A percentile compares a stretch with the other conserved stretches of the same genome.
Evolutionary conservation across 768 basidiomycete genomes (phyloP).

Genomic region (Stropharia rugosoannulata): DNA sequence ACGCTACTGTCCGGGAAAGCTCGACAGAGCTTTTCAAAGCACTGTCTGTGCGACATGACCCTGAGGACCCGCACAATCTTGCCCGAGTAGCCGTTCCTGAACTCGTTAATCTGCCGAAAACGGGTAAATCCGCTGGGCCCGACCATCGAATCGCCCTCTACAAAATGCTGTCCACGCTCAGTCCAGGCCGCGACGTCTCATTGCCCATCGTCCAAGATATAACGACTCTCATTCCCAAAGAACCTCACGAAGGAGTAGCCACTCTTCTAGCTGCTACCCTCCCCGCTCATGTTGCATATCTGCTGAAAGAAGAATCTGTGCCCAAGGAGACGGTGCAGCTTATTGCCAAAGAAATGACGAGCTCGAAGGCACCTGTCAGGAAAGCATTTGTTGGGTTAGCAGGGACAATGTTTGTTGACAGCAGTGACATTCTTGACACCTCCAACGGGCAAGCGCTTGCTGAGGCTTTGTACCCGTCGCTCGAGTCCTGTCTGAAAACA

Average conservation of each 20-base stretch:
- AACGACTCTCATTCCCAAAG: conserved; percentile 57
- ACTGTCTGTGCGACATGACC: conserved; percentile 34
- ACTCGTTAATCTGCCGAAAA: conserved; percentile 69
- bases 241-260: conserved; percentile 71
- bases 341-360: conserved; percentile 72
- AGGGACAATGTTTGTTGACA: conserved; percentile 57
- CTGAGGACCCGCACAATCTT: conserved; percentile 33
- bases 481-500: conserved; percentile 73
- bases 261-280: conserved; percentile 54
- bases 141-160: conserved; percentile 86
- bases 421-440: conserved; percentile 35
- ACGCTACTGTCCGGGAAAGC: conserved; percentile 54
- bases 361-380: conserved; percentile 56
- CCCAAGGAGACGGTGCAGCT: conserved; percentile 43
- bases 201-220: conserved; percentile 44
- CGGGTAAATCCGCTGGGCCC: conserved; percentile 83
- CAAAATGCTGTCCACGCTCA: conserved; percentile 64
- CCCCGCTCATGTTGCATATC: conserved; percentile 53
- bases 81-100: conserved; percentile 55
- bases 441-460: conserved; percentile 52
- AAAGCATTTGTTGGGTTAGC: conserved; percentile 63
- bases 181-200: conserved; percentile 41
- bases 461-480: conserved; percentile 49
- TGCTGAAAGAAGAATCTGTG: conserved; percentile 45
- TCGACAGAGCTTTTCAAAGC: conserved; percentile 58